phyloP scores from a whole-genome alignment of 768 basidiomycete species.

The Rhodotorula graminis region DNA sequence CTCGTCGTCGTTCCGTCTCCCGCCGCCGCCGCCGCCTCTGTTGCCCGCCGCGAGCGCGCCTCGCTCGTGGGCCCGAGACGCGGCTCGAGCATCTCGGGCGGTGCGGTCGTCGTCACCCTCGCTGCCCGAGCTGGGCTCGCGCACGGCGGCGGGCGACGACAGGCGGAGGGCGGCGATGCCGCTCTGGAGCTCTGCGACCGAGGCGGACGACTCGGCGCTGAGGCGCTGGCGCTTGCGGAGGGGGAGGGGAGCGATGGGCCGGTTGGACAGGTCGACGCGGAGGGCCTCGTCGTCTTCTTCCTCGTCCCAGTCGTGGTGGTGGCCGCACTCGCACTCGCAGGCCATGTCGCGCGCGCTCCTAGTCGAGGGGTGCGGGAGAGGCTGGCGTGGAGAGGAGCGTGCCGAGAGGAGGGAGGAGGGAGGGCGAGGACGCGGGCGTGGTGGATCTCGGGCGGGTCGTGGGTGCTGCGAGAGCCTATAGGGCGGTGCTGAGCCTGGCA shows the following conservation, averaged over 20 bases:
- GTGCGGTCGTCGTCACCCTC: conserved; percentile 12
- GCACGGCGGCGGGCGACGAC: neutral
- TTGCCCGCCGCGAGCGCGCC: neutral
- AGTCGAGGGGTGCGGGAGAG: too few relatives aligned
- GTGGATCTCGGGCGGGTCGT: too few relatives aligned
- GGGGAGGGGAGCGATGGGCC: conserved; percentile 12
- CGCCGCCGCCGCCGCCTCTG: neutral
- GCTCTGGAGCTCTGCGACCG: too few relatives aligned
- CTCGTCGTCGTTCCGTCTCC: neutral
- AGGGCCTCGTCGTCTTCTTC: neutral
- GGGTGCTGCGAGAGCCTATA: too few relatives aligned
- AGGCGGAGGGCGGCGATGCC: neutral
- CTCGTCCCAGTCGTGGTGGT: conserved; percentile 10
- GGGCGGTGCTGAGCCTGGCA: too few relatives aligned
- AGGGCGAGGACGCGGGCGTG: too few relatives aligned
- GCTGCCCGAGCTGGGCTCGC: conserved; percentile 3
- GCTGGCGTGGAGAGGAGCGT: too few relatives aligned
- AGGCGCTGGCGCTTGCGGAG: conserved; percentile 30
- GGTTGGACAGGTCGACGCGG: neutral
- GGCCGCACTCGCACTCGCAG: conserved; percentile 28
- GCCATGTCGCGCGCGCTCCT: neutral
- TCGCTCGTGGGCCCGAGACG: neutral
- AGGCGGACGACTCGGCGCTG: neutral
- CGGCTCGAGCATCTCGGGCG: conserved; percentile 2
- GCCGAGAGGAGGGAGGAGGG: too few relatives aligned